Evolutionary conservation across 495 filamentous ascomycete genomes (phyloP), one percentile per base, ranked within the genome.

Genomic region (Aspergillus sclerotioniger): DNA sequence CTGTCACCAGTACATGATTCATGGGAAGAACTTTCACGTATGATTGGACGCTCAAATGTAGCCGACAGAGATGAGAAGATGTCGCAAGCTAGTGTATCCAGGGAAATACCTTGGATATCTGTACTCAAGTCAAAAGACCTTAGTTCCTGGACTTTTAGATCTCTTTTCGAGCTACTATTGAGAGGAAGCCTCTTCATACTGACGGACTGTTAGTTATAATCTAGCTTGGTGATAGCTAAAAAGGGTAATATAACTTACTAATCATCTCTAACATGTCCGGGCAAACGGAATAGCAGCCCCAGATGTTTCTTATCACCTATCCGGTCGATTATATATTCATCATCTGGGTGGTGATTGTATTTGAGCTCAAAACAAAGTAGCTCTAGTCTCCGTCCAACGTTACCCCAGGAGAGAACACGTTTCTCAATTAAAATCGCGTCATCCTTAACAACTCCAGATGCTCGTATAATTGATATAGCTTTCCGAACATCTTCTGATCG

Each of bases 231-330:
- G 8, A 45, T 45, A 45, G 8, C 8, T 16, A 45, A 45, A 16
- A 45, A 45, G n/a, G n/a, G 41, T 45, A 17, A 45, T 45, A 17
- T 45, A 45, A 45, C 41, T 45, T 20, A 45, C 12, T 45, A 45
- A 45, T 45, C 9, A 45, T 45, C 9, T 20, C 12, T 45, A 2
- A 45, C 9, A 45, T 45, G 9, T 45, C 1, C n/a, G 41, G 41
- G 41, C n/a, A 45, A 20, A 45, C 41, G n/a, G 19, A 45, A 45
- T 6, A 45, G 41, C 12, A 45, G 12, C 12, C 9, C 41, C 12
- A 45, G 12, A 45, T 45, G n/a, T 45, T 45, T 45, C 8, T 45
- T 45, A 45, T 45, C 9, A 16, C n/a, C 12, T 20, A 45, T 45
- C n/a, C 8, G 9, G 41, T 45, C 9, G 9, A 45, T 45, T 8